Base-by-base conservation (phyloP, 179 eudicot genomes). In the Dionaea muscipula region DNA sequence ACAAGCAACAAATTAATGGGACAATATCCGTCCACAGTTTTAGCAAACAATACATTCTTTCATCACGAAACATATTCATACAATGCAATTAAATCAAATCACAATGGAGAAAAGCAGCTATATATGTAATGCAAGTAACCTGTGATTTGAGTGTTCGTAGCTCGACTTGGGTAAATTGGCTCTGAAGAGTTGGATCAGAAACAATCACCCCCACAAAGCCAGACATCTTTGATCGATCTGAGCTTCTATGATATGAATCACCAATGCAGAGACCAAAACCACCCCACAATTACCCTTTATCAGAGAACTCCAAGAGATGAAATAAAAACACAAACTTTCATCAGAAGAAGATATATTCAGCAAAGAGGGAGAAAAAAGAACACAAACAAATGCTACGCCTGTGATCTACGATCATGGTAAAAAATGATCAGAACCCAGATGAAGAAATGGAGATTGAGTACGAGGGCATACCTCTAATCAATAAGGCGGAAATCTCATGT, bases 141-240 rank as follows among this genome's bases (percentile, higher is more conserved):
- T 78, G 74, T 52, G 81, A 63, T 61, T 75, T 78, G 55, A 85
- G 94, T 66, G 74, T 71, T 16, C 81, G 77, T 56, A 85, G 84
- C 75, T 85, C 84, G 43, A 77, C 81, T 74, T 79, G 86, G 25
- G 94, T 85, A 72, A 85, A 85, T 69, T 85, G 89, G 72, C 89
- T 79, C 62, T 85, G 86, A 55, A 85, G 78, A 78, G 69, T 63
- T 58, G 76, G 86, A 78, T 85, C 94, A 57, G 86, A 82, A 55
- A 85, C 79, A 35, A 80, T 16, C 54, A 86, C 81, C 52, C 93
- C 95, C 61, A 43, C 85, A 55, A 59, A 79, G 35, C 80, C 69
- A 59, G 95, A 83, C 95, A 86, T 86, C 54, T 61, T 67, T 53
- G 50, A 14, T 45, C 52, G 33, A n/a, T n/a, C n/a, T n/a, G n/a